A percentile compares a stretch with the other conserved stretches of the same genome.
phyloP scores from a whole-genome alignment of 176 grass and related monocot genomes.

The Alloteropsis semialata region DNA sequence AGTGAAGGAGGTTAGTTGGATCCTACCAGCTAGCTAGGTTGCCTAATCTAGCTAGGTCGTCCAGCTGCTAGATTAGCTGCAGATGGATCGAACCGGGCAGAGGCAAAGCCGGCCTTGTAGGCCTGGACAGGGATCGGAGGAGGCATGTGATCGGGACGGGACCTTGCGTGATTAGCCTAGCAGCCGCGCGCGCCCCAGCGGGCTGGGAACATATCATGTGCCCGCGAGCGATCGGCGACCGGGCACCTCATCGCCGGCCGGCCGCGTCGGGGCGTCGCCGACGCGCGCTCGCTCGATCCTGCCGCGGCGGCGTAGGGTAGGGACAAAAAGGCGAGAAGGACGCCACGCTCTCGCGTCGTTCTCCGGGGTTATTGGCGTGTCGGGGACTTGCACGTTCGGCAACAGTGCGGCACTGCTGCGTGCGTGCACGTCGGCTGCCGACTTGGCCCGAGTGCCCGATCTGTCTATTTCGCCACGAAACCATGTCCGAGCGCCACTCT shows the following conservation, averaged over 20 bases:
- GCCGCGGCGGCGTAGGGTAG: not conserved
- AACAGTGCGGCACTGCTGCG: not conserved
- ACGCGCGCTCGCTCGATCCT: too few species aligned
- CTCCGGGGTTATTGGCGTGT: not conserved
- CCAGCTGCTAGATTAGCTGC: not conserved
- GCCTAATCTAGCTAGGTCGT: not conserved
- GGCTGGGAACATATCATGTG: conserved; percentile 7
- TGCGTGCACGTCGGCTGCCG: not conserved
- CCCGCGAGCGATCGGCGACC: not conserved
- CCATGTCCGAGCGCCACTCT: not conserved
- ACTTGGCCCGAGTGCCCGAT: not conserved
- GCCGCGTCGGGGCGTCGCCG: not conserved
- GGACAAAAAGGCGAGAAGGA: not conserved
- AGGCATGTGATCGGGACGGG: not conserved
- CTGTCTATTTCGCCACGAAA: not conserved
- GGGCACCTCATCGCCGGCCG: not conserved
- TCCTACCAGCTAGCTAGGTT: conserved; percentile 37
- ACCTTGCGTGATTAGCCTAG: too few species aligned
- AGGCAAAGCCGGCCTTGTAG: too few species aligned
- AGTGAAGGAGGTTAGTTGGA: conserved; percentile 38
- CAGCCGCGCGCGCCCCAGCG: too few species aligned
- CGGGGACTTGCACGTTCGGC: not conserved
- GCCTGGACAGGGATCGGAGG: too few species aligned
- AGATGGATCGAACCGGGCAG: not conserved
- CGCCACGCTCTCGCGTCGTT: not conserved